These are phyloP conservation scores for Terana coerulea DNA, from an alignment of 768 basidiomycete species.

Conservation along the genomic window DNA sequence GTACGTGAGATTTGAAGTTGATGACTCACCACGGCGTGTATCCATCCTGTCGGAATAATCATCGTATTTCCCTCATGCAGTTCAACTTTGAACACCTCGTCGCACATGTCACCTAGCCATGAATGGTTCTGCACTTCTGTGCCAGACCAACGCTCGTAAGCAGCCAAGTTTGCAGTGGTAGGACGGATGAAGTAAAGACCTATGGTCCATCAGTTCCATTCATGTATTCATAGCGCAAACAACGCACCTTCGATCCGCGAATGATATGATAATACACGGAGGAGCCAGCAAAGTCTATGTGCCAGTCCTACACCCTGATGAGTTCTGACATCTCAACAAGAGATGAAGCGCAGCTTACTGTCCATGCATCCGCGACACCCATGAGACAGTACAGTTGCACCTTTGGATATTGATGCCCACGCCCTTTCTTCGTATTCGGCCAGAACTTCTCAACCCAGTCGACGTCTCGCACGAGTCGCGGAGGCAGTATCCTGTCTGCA, in stretches of 20 bases:
- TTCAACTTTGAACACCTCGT: conserved; percentile 85
- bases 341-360: conserved; percentile 48
- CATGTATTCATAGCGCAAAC: neutral
- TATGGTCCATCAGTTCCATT: conserved; percentile 31
- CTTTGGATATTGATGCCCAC: conserved; percentile 79
- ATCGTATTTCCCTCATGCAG: conserved; percentile 78
- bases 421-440: conserved; percentile 71
- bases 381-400: conserved; percentile 97
- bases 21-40: conserved; percentile 85
- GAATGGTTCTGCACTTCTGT: conserved; percentile 82
- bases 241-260: conserved; percentile 70
- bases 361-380: conserved; percentile 93
- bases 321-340: neutral
- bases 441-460: conserved; percentile 98
- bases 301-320: conserved; percentile 79
- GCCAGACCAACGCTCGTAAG: conserved; percentile 93
- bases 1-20: conserved; percentile 10
- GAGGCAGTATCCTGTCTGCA: conserved; percentile 76
- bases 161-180: conserved; percentile 77
- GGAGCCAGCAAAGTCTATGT: conserved; percentile 95
- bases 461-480: conserved; percentile 78
- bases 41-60: conserved; percentile 97
- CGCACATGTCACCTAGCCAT: conserved; percentile 92
- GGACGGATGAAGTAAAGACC: conserved; percentile 97
- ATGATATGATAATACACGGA: conserved; percentile 98